Conservation (phyloP, 2,329 filamentous ascomycete species). For the Nemania bipapillata region DNA sequence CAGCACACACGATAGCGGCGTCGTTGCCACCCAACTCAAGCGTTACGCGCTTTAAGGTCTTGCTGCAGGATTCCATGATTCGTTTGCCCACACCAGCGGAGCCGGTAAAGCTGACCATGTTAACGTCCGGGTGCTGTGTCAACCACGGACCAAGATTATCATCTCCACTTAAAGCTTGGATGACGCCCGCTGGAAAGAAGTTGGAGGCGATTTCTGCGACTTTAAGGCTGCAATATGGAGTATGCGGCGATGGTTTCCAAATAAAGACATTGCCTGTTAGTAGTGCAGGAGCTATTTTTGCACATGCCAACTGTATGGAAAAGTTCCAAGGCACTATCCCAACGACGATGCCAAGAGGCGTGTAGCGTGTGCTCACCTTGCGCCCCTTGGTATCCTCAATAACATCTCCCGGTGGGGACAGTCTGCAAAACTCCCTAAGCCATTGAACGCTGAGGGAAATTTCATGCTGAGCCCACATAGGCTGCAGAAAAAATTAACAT, state of each 20-base stretch:
- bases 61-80: neutral
- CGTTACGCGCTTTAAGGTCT: neutral
- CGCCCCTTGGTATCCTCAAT: neutral
- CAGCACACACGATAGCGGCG: neutral
- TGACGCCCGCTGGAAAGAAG: slow-evolving; percentile 69
- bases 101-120: neutral
- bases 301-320: slow-evolving; percentile 52
- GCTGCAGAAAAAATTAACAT: too few species aligned
- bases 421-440: neutral
- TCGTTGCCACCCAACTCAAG: neutral
- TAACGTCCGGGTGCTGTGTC: slow-evolving; percentile 60
- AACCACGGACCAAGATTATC: slow-evolving; percentile 69
- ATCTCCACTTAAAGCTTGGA: slow-evolving; percentile 69
- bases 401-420: neutral
- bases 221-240: slow-evolving; percentile 61
- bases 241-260: slow-evolving; percentile 67
- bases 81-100: neutral
- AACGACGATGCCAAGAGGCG: neutral
- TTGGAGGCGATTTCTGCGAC: slow-evolving; percentile 66
- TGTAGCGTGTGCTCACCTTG: neutral
- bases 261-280: slow-evolving; percentile 67
- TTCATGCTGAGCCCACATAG: neutral
- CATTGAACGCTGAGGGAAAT: neutral
- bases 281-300: slow-evolving; percentile 67
- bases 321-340: neutral